These are phyloP conservation scores for Phytopythium cucurbitacearum DNA, from an alignment of 352 stramenopile species.

Conservation along the genomic window DNA sequence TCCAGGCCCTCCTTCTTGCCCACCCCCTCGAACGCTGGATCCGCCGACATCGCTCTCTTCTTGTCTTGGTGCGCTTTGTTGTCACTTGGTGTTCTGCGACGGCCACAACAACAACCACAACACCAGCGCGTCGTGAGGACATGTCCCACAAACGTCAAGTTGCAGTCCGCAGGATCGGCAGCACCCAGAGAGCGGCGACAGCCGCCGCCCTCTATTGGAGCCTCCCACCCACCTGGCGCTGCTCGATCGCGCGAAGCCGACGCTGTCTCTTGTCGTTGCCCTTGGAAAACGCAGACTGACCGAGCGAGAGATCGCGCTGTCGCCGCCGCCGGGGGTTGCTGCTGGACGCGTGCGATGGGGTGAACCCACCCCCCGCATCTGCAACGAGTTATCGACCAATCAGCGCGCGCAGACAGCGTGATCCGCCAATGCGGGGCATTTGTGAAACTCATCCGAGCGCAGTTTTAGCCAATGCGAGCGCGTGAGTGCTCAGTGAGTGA, in stretches of 20 bases:
- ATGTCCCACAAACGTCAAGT: neutral
- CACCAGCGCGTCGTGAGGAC: neutral
- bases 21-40: slow-evolving; percentile 51
- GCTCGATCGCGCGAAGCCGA: no score
- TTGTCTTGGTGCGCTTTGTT: neutral
- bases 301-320: no score
- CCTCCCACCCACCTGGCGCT: no score
- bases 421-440: neutral
- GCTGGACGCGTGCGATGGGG: no score
- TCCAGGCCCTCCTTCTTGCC: slow-evolving; percentile 67
- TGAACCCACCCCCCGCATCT: no score
- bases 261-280: no score
- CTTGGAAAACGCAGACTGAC: no score
- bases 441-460: neutral
- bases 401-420: neutral
- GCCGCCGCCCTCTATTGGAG: no score
- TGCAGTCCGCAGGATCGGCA: no score
- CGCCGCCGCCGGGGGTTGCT: no score
- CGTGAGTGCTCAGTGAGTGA: slow-evolving; percentile 1
- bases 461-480: slow-evolving; percentile 1
- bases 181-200: no score
- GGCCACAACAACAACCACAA: neutral
- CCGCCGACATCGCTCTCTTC: slow-evolving; percentile 40
- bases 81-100: neutral
- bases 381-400: neutral